These are phyloP conservation scores for Cryptosporidium ryanae DNA, from an alignment of 169 alveolate genomes.

Conservation along the genomic window DNA sequence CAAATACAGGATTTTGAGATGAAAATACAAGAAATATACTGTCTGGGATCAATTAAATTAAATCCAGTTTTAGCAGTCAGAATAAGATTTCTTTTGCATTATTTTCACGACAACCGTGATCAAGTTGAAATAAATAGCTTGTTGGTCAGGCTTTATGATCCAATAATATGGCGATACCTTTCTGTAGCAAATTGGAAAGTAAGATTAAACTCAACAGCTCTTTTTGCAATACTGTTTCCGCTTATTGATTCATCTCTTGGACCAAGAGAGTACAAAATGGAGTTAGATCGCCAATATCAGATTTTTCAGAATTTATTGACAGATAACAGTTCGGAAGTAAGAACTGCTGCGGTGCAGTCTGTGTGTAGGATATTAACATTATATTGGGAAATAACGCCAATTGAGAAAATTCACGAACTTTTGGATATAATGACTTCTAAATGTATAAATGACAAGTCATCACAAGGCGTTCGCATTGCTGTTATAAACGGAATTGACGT, in stretches of 20 bases:
- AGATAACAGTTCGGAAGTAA: constrained; percentile 48
- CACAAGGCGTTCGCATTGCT: constrained; percentile 32
- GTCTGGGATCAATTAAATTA: constrained; percentile 35
- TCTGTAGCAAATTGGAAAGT: constrained; percentile 74
- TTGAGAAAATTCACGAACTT: constrained; percentile 42
- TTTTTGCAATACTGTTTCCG: constrained; percentile 62
- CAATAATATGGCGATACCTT: constrained; percentile 64
- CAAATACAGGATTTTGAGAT: constrained; percentile 33
- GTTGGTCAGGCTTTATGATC: constrained; percentile 55
- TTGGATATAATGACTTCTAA: constrained; percentile 2
- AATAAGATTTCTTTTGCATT: constrained; percentile 41
- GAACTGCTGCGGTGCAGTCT: constrained; percentile 50
- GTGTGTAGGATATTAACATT: constrained; percentile 52
- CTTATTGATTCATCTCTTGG: constrained; percentile 47
- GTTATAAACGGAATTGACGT: constrained; percentile 34
- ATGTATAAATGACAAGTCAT: constrained; percentile 36
- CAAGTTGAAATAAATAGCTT: constrained; percentile 19
- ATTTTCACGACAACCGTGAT: constrained; percentile 62
- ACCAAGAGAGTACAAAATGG: constrained; percentile 6
- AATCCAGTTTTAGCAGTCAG: constrained; percentile 54
- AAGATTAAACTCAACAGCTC: constrained; percentile 53
- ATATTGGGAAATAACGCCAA: constrained; percentile 66
- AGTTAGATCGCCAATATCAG: constrained; percentile 36
- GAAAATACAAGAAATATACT: constrained; percentile 22
- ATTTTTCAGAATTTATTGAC: constrained; percentile 24